Evolutionary conservation across 805 yeast species (phyloP), one percentile per base, ranked within the genome.

Genomic region (Ogataea pilisensis): DNA sequence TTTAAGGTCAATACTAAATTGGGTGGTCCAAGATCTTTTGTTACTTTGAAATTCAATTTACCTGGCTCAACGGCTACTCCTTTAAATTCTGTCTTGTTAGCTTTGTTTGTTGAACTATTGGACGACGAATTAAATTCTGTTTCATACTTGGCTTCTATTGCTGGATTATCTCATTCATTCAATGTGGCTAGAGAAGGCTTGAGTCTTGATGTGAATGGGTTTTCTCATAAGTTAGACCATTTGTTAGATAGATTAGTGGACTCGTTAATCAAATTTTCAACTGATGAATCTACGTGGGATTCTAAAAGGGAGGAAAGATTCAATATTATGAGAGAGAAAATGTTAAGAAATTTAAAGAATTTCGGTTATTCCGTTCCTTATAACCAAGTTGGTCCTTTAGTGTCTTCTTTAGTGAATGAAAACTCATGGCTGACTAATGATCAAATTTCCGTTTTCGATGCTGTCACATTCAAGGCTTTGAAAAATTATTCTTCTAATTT

Each of bases 1-100:
- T 86, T 70, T 61, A 91, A 91, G 60, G 83, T 83, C 52, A 96
- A 91, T 65, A 96, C 91, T 50, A 78, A 82, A 37, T 85, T 91
- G 57, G 78, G 84, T 69, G 85, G 86, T 14, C 99, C 98, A 37
- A 85, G 90, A 64, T 93, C 93, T 1, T 70, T 76, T 36, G 76
- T 89, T 24, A 75, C 76, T 30, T 58, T 87, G 39, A 69, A 75
- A 31, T 70, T 91, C 48, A 81, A 80, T 46, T 64, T 79, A 31
- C 95, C 95, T 1, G 68, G 73, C 11, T 69, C 84, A 0, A 74
- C 74, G 36, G 64, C 75, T 1, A 76, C 82, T n/a, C 78, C 87
- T 2, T 61, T 72, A 22, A 71, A 77, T 36, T 67, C 79, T 2
- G 75, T 84, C 31, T 64, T 75, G 46, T 71, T 90, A 1, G 68